These are phyloP conservation scores for Penicillium goetzii DNA, from an alignment of 495 filamentous ascomycete species.

Conservation along the genomic window DNA sequence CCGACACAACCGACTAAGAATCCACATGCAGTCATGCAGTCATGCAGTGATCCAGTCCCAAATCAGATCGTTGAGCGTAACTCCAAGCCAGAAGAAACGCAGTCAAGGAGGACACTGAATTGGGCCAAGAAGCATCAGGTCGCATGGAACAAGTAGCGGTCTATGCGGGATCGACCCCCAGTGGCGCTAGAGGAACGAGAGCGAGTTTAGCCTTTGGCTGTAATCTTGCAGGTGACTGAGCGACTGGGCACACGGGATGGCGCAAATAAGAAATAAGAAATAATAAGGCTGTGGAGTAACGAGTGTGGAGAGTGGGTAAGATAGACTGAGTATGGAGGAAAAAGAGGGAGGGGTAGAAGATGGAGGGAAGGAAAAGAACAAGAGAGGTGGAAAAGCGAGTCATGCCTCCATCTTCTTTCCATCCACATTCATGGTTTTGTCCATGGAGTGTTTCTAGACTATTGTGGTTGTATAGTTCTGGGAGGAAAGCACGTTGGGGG, in stretches of 20 bases:
- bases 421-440: not conserved
- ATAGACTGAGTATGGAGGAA: not conserved
- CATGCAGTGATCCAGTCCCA: not conserved
- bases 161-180: slow-evolving; percentile 32
- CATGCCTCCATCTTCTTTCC: not conserved
- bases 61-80: slow-evolving; percentile 11
- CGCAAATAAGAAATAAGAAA: slow-evolving; percentile 30
- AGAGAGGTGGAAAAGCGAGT: not conserved
- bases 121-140: slow-evolving; percentile 8
- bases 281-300: slow-evolving; percentile 24
- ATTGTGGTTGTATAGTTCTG: not conserved
- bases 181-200: slow-evolving; percentile 6
- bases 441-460: not conserved
- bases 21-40: slow-evolving; percentile 1
- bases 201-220: slow-evolving; percentile 14
- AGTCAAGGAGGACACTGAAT: slow-evolving; percentile 18
- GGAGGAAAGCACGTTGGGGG: slow-evolving; percentile 16
- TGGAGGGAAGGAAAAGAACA: slow-evolving; percentile 9
- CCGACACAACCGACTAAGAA: not conserved
- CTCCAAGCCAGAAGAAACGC: slow-evolving; percentile 16
- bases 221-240: slow-evolving; percentile 28
- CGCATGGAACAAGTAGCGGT: slow-evolving; percentile 38
- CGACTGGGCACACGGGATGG: slow-evolving; percentile 28
- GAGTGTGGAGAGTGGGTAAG: not conserved
- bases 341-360: not conserved